Evolutionary conservation across 345 rosid genomes (phyloP).

Genomic region (Conringia planisiliqua): DNA sequence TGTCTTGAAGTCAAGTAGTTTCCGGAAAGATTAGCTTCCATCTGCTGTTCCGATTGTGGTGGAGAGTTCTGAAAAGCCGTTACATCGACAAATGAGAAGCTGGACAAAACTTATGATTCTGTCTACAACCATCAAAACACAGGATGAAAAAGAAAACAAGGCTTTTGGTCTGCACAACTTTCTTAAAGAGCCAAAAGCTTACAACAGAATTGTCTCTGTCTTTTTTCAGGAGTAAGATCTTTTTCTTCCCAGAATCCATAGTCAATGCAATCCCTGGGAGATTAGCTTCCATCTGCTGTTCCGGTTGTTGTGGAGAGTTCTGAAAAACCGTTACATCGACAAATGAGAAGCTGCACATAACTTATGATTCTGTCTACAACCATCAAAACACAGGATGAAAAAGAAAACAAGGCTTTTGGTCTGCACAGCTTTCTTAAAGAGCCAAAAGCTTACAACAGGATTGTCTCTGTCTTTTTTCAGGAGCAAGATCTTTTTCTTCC

Average conservation of each 20-base stretch:
- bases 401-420: background rate
- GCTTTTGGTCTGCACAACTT: slow-evolving; percentile 3
- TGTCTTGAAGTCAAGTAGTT: slow-evolving; percentile 37
- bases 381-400: background rate
- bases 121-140: background rate
- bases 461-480: slow-evolving; percentile 46
- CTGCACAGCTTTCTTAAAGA: slow-evolving; percentile 5
- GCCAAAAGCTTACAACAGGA: slow-evolving; percentile 43
- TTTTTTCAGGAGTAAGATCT: slow-evolving; percentile 49
- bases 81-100: slow-evolving; percentile 7
- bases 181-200: slow-evolving; percentile 29
- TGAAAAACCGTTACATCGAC: slow-evolving; percentile 14
- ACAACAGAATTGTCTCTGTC: slow-evolving; percentile 45
- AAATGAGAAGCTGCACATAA: slow-evolving; percentile 6
- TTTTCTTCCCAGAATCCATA: slow-evolving; percentile 59
- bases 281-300: slow-evolving; percentile 38
- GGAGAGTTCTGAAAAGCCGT: slow-evolving; percentile 36
- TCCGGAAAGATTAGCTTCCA: slow-evolving; percentile 32
- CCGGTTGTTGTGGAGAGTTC: slow-evolving; percentile 35
- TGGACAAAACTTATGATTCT: background rate
- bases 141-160: background rate
- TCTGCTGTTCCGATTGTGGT: slow-evolving; percentile 31
- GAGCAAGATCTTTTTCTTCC: slow-evolving; percentile 55
- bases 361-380: background rate
- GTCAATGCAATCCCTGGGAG: slow-evolving; percentile 46